Percentiles rank a stretch among this genome's conserved stretches.
phyloP scores from a whole-genome alignment of 139 green algal genomes.

The Closterium sp. region DNA sequence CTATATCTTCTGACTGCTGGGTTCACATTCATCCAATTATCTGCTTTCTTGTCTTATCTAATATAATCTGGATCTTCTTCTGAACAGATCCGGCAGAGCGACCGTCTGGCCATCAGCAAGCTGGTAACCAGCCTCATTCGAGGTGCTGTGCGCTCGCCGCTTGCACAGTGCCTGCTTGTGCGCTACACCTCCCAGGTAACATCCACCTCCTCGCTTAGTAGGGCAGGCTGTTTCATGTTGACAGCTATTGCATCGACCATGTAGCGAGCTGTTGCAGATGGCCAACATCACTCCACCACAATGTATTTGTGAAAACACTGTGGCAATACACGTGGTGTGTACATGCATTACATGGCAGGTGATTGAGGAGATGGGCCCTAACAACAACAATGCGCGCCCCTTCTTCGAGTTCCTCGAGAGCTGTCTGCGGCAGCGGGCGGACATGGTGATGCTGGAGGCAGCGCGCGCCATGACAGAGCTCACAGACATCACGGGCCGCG shows the following conservation, averaged over 20 bases:
- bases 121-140: conserved; percentile 88
- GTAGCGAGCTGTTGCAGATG: background rate
- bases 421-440: conserved; percentile 93
- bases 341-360: conserved; percentile 47
- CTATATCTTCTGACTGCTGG: no score
- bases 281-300: no score
- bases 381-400: conserved; percentile 61
- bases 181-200: conserved; percentile 84
- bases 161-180: conserved; percentile 95
- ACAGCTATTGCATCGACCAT: background rate
- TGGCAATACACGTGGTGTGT: background rate
- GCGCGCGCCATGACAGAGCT: conserved; percentile 92
- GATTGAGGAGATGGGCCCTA: conserved; percentile 50
- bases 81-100: conserved; percentile 73
- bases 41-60: background rate
- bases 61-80: background rate
- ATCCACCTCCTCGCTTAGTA: background rate
- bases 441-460: conserved; percentile 91
- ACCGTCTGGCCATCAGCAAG: conserved; percentile 95
- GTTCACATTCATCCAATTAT: no score
- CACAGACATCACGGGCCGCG: conserved; percentile 79
- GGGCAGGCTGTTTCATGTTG: background rate
- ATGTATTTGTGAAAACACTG: background rate
- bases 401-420: conserved; percentile 97
- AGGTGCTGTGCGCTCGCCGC: conserved; percentile 77